A percentile compares a stretch with the other conserved stretches of the same genome.
These are phyloP conservation scores for Diphasiastrum complanatum DNA, from an alignment of 83 land plant species.

Conservation along the genomic window DNA sequence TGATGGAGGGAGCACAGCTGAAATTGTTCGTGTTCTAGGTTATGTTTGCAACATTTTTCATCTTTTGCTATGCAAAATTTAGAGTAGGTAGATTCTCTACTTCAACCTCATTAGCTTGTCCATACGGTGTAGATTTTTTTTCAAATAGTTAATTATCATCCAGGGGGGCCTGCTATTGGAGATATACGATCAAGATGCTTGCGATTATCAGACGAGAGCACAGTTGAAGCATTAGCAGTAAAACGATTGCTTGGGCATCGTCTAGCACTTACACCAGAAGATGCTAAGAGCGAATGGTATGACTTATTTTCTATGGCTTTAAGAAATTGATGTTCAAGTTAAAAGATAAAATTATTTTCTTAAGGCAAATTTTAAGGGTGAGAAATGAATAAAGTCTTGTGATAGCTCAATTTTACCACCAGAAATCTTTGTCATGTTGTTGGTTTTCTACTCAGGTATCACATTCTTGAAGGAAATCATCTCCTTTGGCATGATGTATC, in stretches of 20 bases:
- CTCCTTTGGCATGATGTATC: conserved; percentile 84
- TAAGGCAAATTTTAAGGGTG: background rate
- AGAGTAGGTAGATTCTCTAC: too few species aligned
- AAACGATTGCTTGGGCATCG: conserved; percentile 88
- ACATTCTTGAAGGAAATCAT: conserved; percentile 91
- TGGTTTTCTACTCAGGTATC: conserved; percentile 89
- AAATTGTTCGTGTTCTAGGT: conserved; percentile 99
- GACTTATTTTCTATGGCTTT: conserved; percentile 12
- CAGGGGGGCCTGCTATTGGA: conserved; percentile 99
- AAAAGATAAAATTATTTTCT: background rate
- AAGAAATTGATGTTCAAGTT: conserved; percentile 12
- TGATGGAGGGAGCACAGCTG: conserved; percentile 99
- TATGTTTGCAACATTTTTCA: too few species aligned
- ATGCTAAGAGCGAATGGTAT: conserved; percentile 88
- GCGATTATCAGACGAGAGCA: conserved; percentile 86
- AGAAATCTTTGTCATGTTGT: too few species aligned
- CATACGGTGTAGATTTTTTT: background rate
- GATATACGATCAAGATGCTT: conserved; percentile 96
- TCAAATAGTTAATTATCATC: too few species aligned
- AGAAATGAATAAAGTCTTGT: background rate
- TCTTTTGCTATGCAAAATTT: too few species aligned
- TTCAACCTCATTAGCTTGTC: background rate
- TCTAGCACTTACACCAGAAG: conserved; percentile 48
- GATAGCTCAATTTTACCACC: too few species aligned
- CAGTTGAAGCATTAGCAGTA: conserved; percentile 88